Evolutionary conservation across 2,329 filamentous ascomycete genomes (phyloP).

Genomic region (Microdochium trichocladiopsis): DNA sequence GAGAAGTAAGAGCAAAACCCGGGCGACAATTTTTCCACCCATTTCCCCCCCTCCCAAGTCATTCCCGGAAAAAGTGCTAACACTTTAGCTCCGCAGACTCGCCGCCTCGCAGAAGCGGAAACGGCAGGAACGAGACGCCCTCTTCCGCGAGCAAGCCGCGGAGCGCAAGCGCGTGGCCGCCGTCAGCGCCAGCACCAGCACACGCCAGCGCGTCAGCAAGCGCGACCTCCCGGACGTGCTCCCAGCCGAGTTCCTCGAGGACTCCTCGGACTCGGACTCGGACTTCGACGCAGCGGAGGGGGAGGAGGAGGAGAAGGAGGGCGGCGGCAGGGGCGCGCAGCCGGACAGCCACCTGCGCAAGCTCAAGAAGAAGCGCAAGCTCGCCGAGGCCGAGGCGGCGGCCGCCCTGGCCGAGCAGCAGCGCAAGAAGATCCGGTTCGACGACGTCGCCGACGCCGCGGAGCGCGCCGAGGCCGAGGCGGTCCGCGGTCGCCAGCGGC

Average conservation of each 20-base stretch:
- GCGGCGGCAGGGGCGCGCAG: slow-evolving; percentile 34
- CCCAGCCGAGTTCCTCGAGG: slow-evolving; percentile 44
- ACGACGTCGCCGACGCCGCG: slow-evolving; percentile 24
- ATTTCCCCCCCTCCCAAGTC: too few species aligned
- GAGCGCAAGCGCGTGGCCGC: slow-evolving; percentile 32
- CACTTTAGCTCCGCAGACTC: slow-evolving; percentile 27
- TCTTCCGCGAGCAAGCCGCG: slow-evolving; percentile 48
- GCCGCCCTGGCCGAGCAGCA: neutral
- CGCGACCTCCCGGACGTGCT: slow-evolving; percentile 35
- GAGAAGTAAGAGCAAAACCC: slow-evolving; percentile 37
- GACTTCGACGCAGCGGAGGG: neutral
- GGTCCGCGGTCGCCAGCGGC: slow-evolving; percentile 20
- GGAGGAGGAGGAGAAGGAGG: too few species aligned
- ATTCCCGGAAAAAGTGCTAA: slow-evolving; percentile 4
- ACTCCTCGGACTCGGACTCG: slow-evolving; percentile 27
- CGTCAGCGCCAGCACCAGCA: slow-evolving; percentile 7
- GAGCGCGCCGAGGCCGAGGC: slow-evolving; percentile 29
- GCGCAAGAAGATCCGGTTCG: neutral
- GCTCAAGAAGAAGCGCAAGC: neutral
- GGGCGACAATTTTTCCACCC: too few species aligned
- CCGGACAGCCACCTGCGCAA: slow-evolving; percentile 10
- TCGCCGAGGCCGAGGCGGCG: neutral
- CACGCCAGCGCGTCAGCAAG: slow-evolving; percentile 22
- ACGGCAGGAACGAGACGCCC: slow-evolving; percentile 45
- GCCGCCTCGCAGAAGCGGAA: slow-evolving; percentile 44